These are phyloP conservation scores for Talaromyces adpressus DNA, from an alignment of 495 filamentous ascomycete genomes.

Conservation along the genomic window DNA sequence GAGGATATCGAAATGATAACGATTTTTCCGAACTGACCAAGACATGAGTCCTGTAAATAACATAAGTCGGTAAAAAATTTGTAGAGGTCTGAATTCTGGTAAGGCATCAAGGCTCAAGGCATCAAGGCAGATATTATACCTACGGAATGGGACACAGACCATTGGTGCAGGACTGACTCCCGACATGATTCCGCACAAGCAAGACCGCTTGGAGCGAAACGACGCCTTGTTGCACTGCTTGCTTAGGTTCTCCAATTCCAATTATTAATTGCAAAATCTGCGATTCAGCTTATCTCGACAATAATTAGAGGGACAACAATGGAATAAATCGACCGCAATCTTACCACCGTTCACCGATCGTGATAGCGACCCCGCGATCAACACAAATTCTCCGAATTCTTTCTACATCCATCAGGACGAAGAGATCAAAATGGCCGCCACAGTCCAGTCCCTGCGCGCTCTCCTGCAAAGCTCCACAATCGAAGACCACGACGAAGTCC, in stretches of 20 bases:
- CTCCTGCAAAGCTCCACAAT: slow-evolving; percentile 54
- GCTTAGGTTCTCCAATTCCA: not conserved
- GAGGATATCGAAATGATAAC: too few species aligned
- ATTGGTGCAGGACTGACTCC: not conserved
- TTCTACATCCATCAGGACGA: not conserved
- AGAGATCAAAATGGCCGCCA: not conserved
- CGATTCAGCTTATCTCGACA: not conserved
- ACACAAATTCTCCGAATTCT: not conserved
- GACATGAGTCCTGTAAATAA: not conserved
- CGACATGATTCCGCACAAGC: not conserved
- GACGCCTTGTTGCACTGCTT: not conserved
- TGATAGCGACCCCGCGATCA: not conserved
- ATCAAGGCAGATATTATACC: not conserved
- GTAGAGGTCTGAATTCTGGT: too few species aligned
- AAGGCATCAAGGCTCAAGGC: not conserved
- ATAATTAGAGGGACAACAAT: not conserved
- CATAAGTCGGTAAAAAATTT: too few species aligned
- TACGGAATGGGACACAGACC: not conserved
- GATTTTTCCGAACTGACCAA: too few species aligned
- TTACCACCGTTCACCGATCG: not conserved
- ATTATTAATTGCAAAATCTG: not conserved
- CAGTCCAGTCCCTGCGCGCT: slow-evolving; percentile 40
- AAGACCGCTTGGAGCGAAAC: not conserved
- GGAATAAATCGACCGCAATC: not conserved
- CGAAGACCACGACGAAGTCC: slow-evolving; percentile 67